Evolutionary conservation across 495 filamentous ascomycete genomes (phyloP).

Genomic region (Aspergillus indologenus): DNA sequence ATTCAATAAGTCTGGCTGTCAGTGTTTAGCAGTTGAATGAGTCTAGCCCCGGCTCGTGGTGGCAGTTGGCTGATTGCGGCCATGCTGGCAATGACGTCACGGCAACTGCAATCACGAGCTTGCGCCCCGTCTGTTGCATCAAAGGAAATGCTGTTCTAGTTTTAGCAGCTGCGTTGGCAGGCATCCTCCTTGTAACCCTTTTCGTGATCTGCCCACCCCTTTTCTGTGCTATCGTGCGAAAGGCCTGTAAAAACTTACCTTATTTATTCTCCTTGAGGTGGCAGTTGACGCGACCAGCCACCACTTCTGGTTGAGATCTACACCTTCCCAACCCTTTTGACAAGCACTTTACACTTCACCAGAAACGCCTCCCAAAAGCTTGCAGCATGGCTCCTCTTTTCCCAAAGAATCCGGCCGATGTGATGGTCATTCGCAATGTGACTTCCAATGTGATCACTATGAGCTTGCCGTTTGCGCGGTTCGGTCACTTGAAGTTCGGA

Average conservation of each 20-base stretch:
- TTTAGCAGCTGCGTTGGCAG: neutral
- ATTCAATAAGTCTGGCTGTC: too few species aligned
- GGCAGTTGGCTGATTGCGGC: neutral
- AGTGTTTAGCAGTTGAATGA: neutral
- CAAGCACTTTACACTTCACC: neutral
- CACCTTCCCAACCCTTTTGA: neutral
- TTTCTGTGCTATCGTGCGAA: neutral
- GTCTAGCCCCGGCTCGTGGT: too few species aligned
- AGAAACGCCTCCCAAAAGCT: neutral
- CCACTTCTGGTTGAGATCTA: neutral
- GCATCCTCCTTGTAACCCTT: neutral
- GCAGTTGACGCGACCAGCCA: neutral
- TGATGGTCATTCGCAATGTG: constrained; percentile 84
- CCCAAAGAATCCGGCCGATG: constrained; percentile 63
- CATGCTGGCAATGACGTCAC: neutral
- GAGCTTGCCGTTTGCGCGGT: constrained; percentile 80
- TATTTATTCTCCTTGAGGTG: neutral
- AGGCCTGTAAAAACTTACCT: neutral
- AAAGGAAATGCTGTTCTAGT: neutral
- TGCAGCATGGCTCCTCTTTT: constrained; percentile 39
- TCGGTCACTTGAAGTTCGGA: constrained; percentile 76
- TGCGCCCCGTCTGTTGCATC: too few species aligned
- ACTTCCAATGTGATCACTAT: constrained; percentile 77
- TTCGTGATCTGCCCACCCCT: neutral
- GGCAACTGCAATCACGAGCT: neutral